Evolutionary conservation across 2,329 filamentous ascomycete genomes (phyloP).

Genomic region (Fusarium sp.): DNA sequence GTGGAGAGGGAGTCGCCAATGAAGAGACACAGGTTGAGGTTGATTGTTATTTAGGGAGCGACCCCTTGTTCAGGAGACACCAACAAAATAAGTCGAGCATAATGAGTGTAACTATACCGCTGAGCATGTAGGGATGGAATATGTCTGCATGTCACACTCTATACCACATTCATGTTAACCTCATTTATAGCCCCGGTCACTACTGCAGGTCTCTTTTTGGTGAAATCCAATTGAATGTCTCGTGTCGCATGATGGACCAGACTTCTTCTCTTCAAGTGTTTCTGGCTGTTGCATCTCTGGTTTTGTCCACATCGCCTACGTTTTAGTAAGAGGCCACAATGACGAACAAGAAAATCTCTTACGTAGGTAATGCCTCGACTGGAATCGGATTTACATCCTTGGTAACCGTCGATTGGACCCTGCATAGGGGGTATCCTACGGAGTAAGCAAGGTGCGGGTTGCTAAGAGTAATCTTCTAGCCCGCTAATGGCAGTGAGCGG

Average conservation of each 20-base stretch:
- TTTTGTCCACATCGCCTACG: constrained; percentile 19
- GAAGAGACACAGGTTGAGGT: background rate
- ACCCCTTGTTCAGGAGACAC: constrained; percentile 20
- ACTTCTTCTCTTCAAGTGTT: constrained; percentile 21
- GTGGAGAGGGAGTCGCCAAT: constrained; percentile 35
- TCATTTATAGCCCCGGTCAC: constrained; percentile 22
- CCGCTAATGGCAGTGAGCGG: constrained; percentile 38
- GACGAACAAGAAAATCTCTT: constrained; percentile 22
- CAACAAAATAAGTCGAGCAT: constrained; percentile 11
- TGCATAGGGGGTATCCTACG: constrained; percentile 25
- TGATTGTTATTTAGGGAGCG: constrained; percentile 33
- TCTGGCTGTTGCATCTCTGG: constrained; percentile 33
- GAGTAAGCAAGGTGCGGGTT: constrained; percentile 24
- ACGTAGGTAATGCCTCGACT: constrained; percentile 23
- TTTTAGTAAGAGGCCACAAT: constrained; percentile 15
- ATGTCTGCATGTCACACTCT: background rate
- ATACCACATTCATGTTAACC: constrained; percentile 11
- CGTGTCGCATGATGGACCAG: constrained; percentile 36
- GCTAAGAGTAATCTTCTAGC: constrained; percentile 19
- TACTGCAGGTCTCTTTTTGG: constrained; percentile 10
- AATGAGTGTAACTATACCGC: too few species aligned
- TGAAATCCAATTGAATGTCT: constrained; percentile 27
- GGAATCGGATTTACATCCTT: constrained; percentile 27
- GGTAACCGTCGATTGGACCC: constrained; percentile 14
- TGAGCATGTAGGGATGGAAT: background rate